phyloP scores from a whole-genome alignment of 176 grass and related monocot species.

The Canna indica region DNA sequence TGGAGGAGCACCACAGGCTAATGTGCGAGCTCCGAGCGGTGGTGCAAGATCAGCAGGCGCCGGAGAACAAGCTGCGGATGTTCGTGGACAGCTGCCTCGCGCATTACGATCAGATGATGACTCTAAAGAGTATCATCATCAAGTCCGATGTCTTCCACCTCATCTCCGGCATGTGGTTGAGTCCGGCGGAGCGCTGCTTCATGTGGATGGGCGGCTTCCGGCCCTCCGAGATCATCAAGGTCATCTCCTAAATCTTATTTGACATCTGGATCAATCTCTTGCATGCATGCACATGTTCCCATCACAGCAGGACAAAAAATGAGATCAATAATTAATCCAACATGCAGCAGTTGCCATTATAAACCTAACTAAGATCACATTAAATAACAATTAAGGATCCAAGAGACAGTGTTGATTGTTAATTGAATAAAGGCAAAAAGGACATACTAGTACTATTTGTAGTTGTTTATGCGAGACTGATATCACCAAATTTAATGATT shows the following conservation, averaged over 20 bases:
- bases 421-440: too few species aligned
- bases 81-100: constrained; percentile 25
- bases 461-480: not conserved
- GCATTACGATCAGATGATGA: constrained; percentile 37
- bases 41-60: constrained; percentile 29
- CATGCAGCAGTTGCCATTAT: not conserved
- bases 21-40: constrained; percentile 34
- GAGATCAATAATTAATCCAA: not conserved
- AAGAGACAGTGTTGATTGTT: too few species aligned
- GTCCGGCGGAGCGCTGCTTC: constrained; percentile 61
- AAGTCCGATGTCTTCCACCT: constrained; percentile 48
- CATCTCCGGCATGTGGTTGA: constrained; percentile 45
- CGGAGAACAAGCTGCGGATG: constrained; percentile 29
- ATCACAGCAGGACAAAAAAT: too few species aligned
- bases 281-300: constrained; percentile 1
- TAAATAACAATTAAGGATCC: not conserved
- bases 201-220: constrained; percentile 64
- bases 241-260: not conserved
- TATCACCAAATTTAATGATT: not conserved
- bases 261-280: not conserved
- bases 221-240: constrained; percentile 61
- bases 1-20: constrained; percentile 32
- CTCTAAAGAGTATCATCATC: constrained; percentile 24
- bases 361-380: not conserved
- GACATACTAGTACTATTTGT: not conserved